A percentile compares a stretch with the other conserved stretches of the same genome.
Conservation (phyloP, 495 filamentous ascomycete genomes). For the Talaromyces ruber region DNA sequence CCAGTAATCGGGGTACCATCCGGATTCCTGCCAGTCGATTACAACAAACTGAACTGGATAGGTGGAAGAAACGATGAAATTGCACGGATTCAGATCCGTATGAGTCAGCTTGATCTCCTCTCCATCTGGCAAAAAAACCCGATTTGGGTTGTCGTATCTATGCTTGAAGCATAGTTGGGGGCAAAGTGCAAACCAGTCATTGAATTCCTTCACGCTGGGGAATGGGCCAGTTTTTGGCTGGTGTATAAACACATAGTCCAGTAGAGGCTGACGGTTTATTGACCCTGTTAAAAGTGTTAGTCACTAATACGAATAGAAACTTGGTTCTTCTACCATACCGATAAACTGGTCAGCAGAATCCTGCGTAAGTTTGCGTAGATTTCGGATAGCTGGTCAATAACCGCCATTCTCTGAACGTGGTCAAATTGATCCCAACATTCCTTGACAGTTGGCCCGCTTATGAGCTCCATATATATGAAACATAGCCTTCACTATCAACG, state of each 20-base stretch:
- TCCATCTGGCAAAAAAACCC: conserved; percentile 27
- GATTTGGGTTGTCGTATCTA: conserved; percentile 27
- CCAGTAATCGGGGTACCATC: conserved; percentile 38
- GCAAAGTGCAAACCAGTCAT: conserved; percentile 33
- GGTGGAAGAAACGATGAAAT: conserved; percentile 29
- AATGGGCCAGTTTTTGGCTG: conserved; percentile 26
- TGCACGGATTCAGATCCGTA: conserved; percentile 27
- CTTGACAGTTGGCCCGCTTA: conserved; percentile 26
- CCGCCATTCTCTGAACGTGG: conserved; percentile 16
- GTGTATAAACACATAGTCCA: conserved; percentile 25
- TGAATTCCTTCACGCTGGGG: conserved; percentile 27
- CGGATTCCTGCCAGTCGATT: conserved; percentile 31
- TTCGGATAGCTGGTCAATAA: conserved; percentile 25
- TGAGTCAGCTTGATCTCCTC: conserved; percentile 29
- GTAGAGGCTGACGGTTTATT: conserved; percentile 16
- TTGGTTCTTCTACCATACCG: conserved; percentile 10
- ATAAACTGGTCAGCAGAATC: conserved; percentile 20
- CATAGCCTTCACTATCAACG: conserved; percentile 16
- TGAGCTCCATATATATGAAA: conserved; percentile 41
- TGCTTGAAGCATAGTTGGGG: conserved; percentile 13
- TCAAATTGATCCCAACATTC: conserved; percentile 24
- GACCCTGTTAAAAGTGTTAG: conserved; percentile 17
- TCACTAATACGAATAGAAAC: not conserved
- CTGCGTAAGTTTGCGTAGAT: conserved; percentile 27
- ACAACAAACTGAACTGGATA: conserved; percentile 20